Base-by-base conservation (phyloP, 768 basidiomycete genomes). In the Amanita phalloides region DNA sequence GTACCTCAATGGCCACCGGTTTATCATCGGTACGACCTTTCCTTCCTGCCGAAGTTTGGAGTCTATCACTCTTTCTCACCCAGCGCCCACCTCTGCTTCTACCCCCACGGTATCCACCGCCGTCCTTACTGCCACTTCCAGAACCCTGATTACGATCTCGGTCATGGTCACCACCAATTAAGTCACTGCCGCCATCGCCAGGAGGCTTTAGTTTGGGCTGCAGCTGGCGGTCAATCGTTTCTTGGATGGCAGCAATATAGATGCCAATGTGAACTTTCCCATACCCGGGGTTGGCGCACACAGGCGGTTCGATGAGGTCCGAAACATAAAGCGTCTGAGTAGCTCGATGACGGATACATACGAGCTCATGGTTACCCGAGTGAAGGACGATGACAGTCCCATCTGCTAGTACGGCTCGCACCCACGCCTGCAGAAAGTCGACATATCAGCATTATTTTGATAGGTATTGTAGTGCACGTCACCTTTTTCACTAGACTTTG, bases 261-360 rank as follows among this genome's bases (percentile, higher is more conserved):
- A 60, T 53, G 9, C 57, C 55, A 36, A 61, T 49, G 7, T 60
- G 59, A 38, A 58, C 54, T 58, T 60, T 60, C n/a, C 56, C 53
- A 49, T 59, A 60, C 30, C 46, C 37, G n/a, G 60, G 57, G 8
- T 59, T 30, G 3, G 35, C 11, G 39, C 61, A 59, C 0, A 13
- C 17, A 25, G 45, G 45, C 28, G 54, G 55, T 42, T 53, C 51
- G 5, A 60, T 55, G 25, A 60, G 17, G 11, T 47, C 46, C 2
- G 59, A 60, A 6, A 60, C 53, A 30, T 55, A 60, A 2, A 60
- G 58, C 5, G 55, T 60, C 28, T 56, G 55, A 42, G 59, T 46
- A 3, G 8, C 25, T 36, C 58, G 58, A 53, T 60, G 55, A 28
- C 58, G 57, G 21, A 60, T 21, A 7, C 55, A 46, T 4, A 60